Conservation (phyloP, 202 grass and related monocot genomes). For the Hordeum pubiflorum region DNA sequence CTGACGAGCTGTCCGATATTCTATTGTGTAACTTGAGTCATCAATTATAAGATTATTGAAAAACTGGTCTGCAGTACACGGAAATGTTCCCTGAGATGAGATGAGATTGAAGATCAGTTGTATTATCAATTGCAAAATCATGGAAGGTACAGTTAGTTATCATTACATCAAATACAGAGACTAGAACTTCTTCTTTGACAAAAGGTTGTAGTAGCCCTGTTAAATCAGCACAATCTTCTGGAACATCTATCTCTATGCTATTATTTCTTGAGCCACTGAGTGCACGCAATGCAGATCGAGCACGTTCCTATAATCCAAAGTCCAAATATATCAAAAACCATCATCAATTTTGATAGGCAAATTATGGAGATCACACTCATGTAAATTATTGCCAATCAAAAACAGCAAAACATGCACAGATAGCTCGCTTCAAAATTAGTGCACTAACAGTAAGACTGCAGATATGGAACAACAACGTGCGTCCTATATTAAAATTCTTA, state of each 20-base stretch:
- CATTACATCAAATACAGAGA: constrained; percentile 76
- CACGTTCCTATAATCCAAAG: constrained; percentile 56
- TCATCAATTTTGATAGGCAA: neutral
- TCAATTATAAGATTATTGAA: constrained; percentile 69
- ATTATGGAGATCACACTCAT: neutral
- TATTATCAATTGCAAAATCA: neutral
- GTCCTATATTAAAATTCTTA: neutral
- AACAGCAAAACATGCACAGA: neutral
- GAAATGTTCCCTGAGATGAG: constrained; percentile 68
- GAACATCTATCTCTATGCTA: constrained; percentile 51
- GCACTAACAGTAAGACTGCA: neutral
- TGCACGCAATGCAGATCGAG: constrained; percentile 77
- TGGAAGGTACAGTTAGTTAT: constrained; percentile 5
- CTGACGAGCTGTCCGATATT: constrained; percentile 74
- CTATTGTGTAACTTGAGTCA: constrained; percentile 61
- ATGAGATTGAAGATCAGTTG: neutral
- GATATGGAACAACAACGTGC: neutral
- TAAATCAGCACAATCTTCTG: constrained; percentile 58
- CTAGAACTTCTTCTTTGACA: constrained; percentile 94
- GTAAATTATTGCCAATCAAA: neutral
- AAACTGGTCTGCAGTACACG: constrained; percentile 81
- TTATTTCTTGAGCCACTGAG: constrained; percentile 78
- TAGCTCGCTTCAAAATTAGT: constrained; percentile 13
- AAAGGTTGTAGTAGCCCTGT: constrained; percentile 74
- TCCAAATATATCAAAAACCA: neutral